Evolutionary conservation across 345 rosid genomes (phyloP).

Genomic region (Aquilaria yunnanensis): DNA sequence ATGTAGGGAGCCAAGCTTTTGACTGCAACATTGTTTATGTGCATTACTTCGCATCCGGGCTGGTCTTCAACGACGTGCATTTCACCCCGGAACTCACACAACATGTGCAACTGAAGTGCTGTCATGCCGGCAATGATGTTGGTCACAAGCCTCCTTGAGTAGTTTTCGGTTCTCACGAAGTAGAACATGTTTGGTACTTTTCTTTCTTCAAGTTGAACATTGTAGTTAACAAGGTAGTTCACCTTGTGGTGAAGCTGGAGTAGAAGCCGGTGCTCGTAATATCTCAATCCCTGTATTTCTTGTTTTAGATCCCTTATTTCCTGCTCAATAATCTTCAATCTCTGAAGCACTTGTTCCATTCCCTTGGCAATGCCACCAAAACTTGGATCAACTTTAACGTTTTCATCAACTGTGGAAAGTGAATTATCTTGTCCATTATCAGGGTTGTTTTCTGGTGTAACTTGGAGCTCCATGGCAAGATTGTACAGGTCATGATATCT

Average conservation of each 20-base stretch:
- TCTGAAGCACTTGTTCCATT: conserved; percentile 75
- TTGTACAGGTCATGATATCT: conserved; percentile 77
- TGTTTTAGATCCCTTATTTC: conserved; percentile 93
- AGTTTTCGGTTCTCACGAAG: conserved; percentile 72
- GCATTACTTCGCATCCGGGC: conserved; percentile 84
- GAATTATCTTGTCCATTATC: conserved; percentile 32
- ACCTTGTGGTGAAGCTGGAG: conserved; percentile 88
- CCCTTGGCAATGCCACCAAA: conserved; percentile 92
- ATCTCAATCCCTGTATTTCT: conserved; percentile 92
- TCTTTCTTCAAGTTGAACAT: conserved; percentile 76
- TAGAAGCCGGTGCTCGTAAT: conserved; percentile 82
- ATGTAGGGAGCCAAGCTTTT: conserved; percentile 74
- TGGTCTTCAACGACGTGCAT: conserved; percentile 94
- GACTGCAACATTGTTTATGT: conserved; percentile 74
- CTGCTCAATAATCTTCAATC: conserved; percentile 87
- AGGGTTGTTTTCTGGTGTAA: conserved; percentile 44
- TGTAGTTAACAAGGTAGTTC: conserved; percentile 84
- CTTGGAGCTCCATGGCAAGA: conserved; percentile 82
- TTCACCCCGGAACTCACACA: conserved; percentile 80
- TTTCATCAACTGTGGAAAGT: conserved; percentile 24
- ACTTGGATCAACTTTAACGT: conserved; percentile 61
- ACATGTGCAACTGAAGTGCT: conserved; percentile 83
- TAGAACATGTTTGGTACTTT: conserved; percentile 92
- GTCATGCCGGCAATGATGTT: conserved; percentile 70
- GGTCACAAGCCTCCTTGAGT: conserved; percentile 79